Evolutionary conservation across 2,329 filamentous ascomycete species (phyloP), one percentile per base, ranked within the genome.

Genomic region (Fusarium secorum): DNA sequence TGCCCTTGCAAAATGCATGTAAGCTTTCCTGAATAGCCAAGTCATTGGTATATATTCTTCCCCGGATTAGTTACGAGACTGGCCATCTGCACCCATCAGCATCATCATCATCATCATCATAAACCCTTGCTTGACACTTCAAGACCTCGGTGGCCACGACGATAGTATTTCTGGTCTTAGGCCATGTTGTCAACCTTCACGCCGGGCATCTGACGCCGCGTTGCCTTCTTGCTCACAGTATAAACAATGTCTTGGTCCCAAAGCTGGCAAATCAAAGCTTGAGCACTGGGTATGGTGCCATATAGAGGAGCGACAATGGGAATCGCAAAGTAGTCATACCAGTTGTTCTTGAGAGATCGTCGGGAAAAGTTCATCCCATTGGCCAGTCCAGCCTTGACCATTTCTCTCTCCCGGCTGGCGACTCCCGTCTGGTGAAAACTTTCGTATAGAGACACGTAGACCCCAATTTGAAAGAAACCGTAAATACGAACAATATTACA

Each of bases 191-290:
- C 81, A n/a, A 79, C 79, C 45, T 79, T 81, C 54, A 83, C 68
- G 6, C 83, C 83, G 64, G 84, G 84, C 35, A 82, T 80, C 70
- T 85, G 80, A 78, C 86, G 83, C 62, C 87, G 81, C 5, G 85
- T 87, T 74, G 89, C 86, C 77, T 93, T 93, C 79, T 90, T 89
- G 82, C 90, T 92, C 75, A 93, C 91, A 1, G 89, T 87, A 79
- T 93, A 93, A 15, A 91, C 89, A 71, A 93, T 78, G 60, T 91
- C 85, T 36, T 90, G 82, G 1, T 89, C 92, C 86, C 90, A 93
- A 75, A 93, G 88, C 77, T 93, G 91, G 75, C 85, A 88, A 59
- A 93, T 79, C 70, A 91, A 87, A 4, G 91, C 91, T 69, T 93
- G 89, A 8, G 89, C 84, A 45, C 89, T 88, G 1, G 91, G 91